phyloP scores from a whole-genome alignment of 148 eudicot genomes.

The Nepenthes gracilis region DNA sequence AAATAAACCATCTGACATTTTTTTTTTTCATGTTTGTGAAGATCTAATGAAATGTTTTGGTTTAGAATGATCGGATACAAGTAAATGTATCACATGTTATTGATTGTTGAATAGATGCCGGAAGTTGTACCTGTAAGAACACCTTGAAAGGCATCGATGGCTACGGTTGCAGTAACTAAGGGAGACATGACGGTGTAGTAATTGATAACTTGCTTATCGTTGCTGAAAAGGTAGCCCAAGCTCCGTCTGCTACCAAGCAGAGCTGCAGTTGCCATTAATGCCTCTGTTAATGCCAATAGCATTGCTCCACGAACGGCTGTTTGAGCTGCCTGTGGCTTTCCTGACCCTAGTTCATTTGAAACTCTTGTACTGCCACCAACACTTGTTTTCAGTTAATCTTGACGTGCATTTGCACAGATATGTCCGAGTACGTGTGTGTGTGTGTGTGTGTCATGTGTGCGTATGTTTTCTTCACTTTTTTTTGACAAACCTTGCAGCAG shows the following conservation, averaged over 20 bases:
- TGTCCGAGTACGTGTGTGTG: too few species aligned
- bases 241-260: slow-evolving; percentile 8
- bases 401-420: too few species aligned
- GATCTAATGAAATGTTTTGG: neutral
- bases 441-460: too few species aligned
- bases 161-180: slow-evolving; percentile 12
- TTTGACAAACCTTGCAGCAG: slow-evolving; percentile 13
- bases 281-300: slow-evolving; percentile 12
- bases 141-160: slow-evolving; percentile 23
- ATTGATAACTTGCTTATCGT: slow-evolving; percentile 19
- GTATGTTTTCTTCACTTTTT: too few species aligned
- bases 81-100: neutral
- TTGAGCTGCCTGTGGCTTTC: slow-evolving; percentile 18
- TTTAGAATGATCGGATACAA: neutral
- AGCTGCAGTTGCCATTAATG: slow-evolving; percentile 3
- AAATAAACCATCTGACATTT: neutral
- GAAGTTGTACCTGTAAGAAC: slow-evolving; percentile 21
- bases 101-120: neutral
- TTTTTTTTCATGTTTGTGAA: neutral
- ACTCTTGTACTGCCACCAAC: slow-evolving; percentile 21
- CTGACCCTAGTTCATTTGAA: slow-evolving; percentile 30
- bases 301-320: slow-evolving; percentile 10
- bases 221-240: slow-evolving; percentile 23
- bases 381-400: neutral
- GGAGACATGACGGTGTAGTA: slow-evolving; percentile 29